Conservation (phyloP, 129 eudicot genomes). For the Flaveria trinervia region DNA sequence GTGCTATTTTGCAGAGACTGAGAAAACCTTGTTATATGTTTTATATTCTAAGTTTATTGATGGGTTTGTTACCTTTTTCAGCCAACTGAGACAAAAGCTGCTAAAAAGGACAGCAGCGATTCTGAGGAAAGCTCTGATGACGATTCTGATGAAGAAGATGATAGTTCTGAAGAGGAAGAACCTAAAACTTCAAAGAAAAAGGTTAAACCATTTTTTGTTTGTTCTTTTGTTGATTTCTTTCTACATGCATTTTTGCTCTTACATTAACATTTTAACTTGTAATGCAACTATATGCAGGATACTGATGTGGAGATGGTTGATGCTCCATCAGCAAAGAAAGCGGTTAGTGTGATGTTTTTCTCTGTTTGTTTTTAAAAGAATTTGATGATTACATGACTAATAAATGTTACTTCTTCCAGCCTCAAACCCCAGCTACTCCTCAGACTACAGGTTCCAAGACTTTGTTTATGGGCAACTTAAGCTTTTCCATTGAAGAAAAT, state of each 20-base stretch:
- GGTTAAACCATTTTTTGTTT: constrained; percentile 13
- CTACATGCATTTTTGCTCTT: not conserved
- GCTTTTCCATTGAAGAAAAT: constrained; percentile 47
- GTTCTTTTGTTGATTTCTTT: not conserved
- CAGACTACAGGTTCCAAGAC: constrained; percentile 73
- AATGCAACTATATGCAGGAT: constrained; percentile 32
- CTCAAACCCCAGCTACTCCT: constrained; percentile 72
- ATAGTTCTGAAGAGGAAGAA: constrained; percentile 52
- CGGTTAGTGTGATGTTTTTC: constrained; percentile 37
- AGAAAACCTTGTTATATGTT: no score
- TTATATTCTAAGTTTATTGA: not conserved
- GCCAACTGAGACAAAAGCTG: not conserved
- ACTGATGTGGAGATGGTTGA: constrained; percentile 71
- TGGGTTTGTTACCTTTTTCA: not conserved
- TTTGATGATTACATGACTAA: not conserved
- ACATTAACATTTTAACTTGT: not conserved
- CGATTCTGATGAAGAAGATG: constrained; percentile 51
- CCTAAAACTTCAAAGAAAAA: constrained; percentile 55
- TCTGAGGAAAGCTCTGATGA: constrained; percentile 31
- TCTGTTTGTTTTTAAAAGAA: not conserved
- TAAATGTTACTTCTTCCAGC: constrained; percentile 41
- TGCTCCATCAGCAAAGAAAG: constrained; percentile 53
- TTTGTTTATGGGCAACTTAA: constrained; percentile 78
- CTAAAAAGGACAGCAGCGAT: constrained; percentile 26
- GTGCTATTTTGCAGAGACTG: no score